A percentile compares a stretch with the other conserved stretches of the same genome.
Evolutionary conservation across 2,329 filamentous ascomycete species (phyloP).

Genomic region (Coleophoma crateriformis): DNA sequence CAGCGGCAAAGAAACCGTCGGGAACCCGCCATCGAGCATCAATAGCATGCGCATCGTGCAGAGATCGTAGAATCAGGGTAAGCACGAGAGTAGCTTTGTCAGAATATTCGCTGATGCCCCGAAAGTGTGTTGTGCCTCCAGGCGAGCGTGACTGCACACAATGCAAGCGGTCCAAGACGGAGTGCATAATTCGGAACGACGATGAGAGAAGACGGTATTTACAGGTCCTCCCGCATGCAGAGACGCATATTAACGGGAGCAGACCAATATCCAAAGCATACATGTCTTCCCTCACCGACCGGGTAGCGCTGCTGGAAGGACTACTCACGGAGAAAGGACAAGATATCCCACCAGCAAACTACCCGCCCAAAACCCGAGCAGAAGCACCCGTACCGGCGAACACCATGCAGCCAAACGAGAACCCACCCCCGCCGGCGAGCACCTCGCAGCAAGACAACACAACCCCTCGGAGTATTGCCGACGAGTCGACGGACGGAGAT

Average conservation of each 20-base stretch:
- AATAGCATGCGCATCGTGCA: constrained; percentile 49
- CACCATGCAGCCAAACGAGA: not conserved
- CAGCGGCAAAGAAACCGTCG: constrained; percentile 11
- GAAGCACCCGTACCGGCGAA: constrained; percentile 28
- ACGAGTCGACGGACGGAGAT: constrained; percentile 13
- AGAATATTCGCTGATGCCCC: constrained; percentile 15
- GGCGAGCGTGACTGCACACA: constrained; percentile 45
- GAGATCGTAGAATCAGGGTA: constrained; percentile 36
- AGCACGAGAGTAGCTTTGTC: constrained; percentile 1
- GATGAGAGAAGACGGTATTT: constrained; percentile 48
- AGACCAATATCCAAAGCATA: constrained; percentile 54
- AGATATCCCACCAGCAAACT: constrained; percentile 41
- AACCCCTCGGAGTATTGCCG: constrained; percentile 9
- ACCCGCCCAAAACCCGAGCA: constrained; percentile 46
- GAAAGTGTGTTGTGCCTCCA: constrained; percentile 46
- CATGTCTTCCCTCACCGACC: constrained; percentile 49
- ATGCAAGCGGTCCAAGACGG: constrained; percentile 42
- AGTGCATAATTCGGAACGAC: constrained; percentile 52
- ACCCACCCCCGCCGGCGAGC: not conserved
- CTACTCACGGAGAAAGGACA: constrained; percentile 45
- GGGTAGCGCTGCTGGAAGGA: constrained; percentile 44
- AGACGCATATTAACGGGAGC: constrained; percentile 5
- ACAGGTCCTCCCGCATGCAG: not conserved
- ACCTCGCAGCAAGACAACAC: constrained; percentile 4
- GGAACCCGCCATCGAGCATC: constrained; percentile 39